Evolutionary conservation across 2,329 filamentous ascomycete species (phyloP).

Genomic region (Tolypocladium pustulatum): DNA sequence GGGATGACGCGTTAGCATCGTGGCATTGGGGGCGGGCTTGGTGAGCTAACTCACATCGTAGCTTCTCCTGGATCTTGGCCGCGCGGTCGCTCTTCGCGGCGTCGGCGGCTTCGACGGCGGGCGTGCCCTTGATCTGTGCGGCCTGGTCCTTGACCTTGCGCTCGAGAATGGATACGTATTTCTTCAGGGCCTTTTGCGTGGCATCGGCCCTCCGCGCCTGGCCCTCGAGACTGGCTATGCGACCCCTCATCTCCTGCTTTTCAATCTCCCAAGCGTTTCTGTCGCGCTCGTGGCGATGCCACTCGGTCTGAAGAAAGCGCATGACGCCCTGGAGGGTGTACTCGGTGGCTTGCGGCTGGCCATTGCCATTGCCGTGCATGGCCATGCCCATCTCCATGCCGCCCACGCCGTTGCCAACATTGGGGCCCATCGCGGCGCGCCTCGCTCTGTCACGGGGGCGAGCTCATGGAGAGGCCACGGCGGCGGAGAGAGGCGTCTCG

Average conservation of each 20-base stretch:
- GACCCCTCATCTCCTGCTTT: constrained; percentile 95
- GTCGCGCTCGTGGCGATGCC: constrained; percentile 96
- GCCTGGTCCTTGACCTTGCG: constrained; percentile 77
- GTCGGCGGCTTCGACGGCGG: constrained; percentile 25
- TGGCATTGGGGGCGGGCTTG: neutral
- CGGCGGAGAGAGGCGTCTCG: constrained; percentile 11
- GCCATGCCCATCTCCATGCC: constrained; percentile 33
- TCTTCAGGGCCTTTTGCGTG: constrained; percentile 78
- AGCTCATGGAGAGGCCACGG: constrained; percentile 25
- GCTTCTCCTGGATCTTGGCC: constrained; percentile 44
- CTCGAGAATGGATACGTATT: constrained; percentile 84
- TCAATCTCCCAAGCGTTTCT: constrained; percentile 99
- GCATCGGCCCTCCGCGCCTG: constrained; percentile 78
- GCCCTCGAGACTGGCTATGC: constrained; percentile 90
- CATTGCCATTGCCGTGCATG: constrained; percentile 34
- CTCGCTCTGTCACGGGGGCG: constrained; percentile 19
- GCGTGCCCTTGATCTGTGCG: constrained; percentile 49
- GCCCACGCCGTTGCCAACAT: constrained; percentile 33
- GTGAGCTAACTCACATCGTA: constrained; percentile 32
- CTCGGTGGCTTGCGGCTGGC: constrained; percentile 48
- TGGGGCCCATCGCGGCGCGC: constrained; percentile 30
- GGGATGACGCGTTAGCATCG: constrained; percentile 6
- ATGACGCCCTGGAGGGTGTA: constrained; percentile 72
- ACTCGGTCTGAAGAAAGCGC: constrained; percentile 98
- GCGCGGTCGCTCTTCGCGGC: constrained; percentile 40